Percentiles rank a stretch among this genome's conserved stretches.
Evolutionary conservation across 2,329 filamentous ascomycete species (phyloP).

Genomic region (Aspergillus fumigatiaffinis): DNA sequence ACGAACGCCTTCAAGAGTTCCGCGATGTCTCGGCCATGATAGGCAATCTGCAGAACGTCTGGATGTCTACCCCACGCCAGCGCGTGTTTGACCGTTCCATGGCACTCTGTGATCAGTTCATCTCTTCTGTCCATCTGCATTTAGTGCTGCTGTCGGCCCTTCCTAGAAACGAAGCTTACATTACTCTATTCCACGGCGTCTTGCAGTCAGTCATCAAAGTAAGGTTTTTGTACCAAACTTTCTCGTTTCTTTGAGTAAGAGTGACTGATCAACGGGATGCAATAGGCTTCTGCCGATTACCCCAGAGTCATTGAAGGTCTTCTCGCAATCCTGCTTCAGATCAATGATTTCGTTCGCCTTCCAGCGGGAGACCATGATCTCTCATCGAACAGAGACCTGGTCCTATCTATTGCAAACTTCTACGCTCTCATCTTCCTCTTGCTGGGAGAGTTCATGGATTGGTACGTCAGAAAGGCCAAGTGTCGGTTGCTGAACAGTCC

Average conservation of each 20-base stretch:
- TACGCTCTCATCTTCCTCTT: conserved; percentile 36
- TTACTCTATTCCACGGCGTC: conserved; percentile 32
- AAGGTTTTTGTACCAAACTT: neutral
- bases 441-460: conserved; percentile 36
- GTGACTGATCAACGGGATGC: conserved; percentile 3
- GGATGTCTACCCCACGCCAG: conserved; percentile 25
- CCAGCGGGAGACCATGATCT: conserved; percentile 6
- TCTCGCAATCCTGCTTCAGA: conserved; percentile 28
- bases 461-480: conserved; percentile 31
- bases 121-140: conserved; percentile 28
- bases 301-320: conserved; percentile 34
- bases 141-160: conserved; percentile 22
- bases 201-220: conserved; percentile 37
- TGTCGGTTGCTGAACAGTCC: conserved; percentile 34
- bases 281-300: conserved; percentile 33
- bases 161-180: conserved; percentile 24
- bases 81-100: conserved; percentile 23
- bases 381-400: conserved; percentile 10
- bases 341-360: conserved; percentile 27
- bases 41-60: conserved; percentile 23
- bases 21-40: conserved; percentile 29
- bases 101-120: conserved; percentile 25
- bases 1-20: conserved; percentile 24
- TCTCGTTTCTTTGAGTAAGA: neutral
- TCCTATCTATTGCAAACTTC: conserved; percentile 24